Conservation (phyloP, 495 filamentous ascomycete species). For the Neurospora terricola region DNA sequence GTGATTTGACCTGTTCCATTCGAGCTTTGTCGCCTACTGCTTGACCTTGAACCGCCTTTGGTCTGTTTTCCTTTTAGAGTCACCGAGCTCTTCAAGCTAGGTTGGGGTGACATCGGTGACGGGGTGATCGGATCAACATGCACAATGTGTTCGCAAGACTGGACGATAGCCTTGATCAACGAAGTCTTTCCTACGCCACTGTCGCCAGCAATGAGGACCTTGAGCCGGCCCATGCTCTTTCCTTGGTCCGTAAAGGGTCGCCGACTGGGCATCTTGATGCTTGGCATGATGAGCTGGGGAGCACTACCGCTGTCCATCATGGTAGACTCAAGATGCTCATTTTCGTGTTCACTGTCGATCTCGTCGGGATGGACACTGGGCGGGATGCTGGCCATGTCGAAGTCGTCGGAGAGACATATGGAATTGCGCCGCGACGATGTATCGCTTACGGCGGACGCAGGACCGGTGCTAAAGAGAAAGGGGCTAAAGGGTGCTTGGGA, state of each 20-base stretch:
- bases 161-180: constrained; percentile 85
- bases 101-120: constrained; percentile 19
- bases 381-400: constrained; percentile 18
- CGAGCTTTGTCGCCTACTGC: not conserved
- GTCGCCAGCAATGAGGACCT: constrained; percentile 78
- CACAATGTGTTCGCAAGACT: constrained; percentile 91
- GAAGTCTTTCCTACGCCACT: constrained; percentile 82
- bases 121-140: constrained; percentile 75
- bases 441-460: constrained; percentile 36
- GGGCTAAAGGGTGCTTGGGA: constrained; percentile 47
- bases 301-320: constrained; percentile 45
- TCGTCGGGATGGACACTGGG: constrained; percentile 6
- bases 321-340: constrained; percentile 8
- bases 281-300: constrained; percentile 95
- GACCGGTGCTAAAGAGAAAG: constrained; percentile 36
- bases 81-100: constrained; percentile 10
- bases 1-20: constrained; percentile 45
- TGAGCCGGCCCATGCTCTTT: constrained; percentile 74
- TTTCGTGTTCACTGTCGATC: constrained; percentile 2
- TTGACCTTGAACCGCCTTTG: not conserved
- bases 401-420: constrained; percentile 42
- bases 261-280: constrained; percentile 87
- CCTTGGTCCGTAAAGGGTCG: constrained; percentile 85
- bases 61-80: not conserved
- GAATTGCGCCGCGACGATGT: constrained; percentile 48